Percentiles rank a stretch among this genome's conserved stretches.
Evolutionary conservation across 2,329 filamentous ascomycete genomes (phyloP).

Genomic region (Didymosphaeria variabile): DNA sequence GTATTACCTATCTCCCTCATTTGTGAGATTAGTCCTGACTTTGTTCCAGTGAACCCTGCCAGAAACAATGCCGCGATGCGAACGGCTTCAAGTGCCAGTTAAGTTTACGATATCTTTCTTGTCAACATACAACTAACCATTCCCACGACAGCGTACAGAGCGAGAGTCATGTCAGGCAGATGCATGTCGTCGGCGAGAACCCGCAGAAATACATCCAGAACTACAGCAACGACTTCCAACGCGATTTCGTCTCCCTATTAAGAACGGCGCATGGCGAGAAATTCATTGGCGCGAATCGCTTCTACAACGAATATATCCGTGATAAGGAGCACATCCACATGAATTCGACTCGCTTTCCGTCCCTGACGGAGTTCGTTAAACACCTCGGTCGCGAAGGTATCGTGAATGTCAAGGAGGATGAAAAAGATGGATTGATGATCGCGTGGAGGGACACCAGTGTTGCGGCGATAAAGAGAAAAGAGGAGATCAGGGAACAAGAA

Average conservation of each 20-base stretch:
- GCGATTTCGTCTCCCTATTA: slow-evolving; percentile 80
- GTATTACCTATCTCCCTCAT: no score
- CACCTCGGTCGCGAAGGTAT: slow-evolving; percentile 85
- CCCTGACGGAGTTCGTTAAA: slow-evolving; percentile 89
- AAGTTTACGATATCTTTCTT: no score
- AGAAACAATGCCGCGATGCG: slow-evolving; percentile 79
- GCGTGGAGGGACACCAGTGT: slow-evolving; percentile 92
- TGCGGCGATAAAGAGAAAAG: slow-evolving; percentile 80
- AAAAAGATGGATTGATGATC: slow-evolving; percentile 84
- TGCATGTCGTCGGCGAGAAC: slow-evolving; percentile 87
- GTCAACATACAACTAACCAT: no score
- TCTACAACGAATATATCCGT: slow-evolving; percentile 93
- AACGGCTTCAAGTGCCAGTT: slow-evolving; percentile 78
- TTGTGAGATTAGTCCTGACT: no score
- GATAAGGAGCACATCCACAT: slow-evolving; percentile 80
- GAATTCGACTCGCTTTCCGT: slow-evolving; percentile 91
- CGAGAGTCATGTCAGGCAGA: slow-evolving; percentile 88
- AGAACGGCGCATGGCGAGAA: slow-evolving; percentile 91
- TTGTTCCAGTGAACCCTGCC: slow-evolving; percentile 79
- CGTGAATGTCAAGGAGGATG: slow-evolving; percentile 84
- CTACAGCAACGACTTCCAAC: slow-evolving; percentile 81
- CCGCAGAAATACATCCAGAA: slow-evolving; percentile 83
- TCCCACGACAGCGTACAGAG: no score
- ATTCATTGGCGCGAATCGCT: slow-evolving; percentile 85
- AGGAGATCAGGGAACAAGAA: slow-evolving; percentile 84